These are phyloP conservation scores for Ceratocystis alfenasii DNA, from an alignment of 2,329 filamentous ascomycete species.

Conservation along the genomic window DNA sequence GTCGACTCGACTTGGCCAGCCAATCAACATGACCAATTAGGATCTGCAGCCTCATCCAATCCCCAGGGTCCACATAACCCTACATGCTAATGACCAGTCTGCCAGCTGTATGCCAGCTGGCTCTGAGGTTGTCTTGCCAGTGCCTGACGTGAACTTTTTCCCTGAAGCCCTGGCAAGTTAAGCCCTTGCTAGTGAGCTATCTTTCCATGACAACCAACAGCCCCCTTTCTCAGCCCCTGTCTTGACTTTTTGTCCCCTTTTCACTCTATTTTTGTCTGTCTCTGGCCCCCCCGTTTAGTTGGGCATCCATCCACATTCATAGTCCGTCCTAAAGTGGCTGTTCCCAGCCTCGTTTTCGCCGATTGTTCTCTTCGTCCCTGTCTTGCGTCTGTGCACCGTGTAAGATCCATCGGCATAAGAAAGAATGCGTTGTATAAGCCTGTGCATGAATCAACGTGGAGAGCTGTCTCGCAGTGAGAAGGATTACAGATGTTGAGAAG, in stretches of 20 bases:
- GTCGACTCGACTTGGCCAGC: not conserved
- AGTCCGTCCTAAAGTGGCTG: not conserved
- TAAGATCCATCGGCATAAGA: not conserved
- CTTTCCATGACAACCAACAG: slow-evolving; percentile 14
- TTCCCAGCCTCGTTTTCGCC: slow-evolving; percentile 12
- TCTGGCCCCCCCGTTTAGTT: not conserved
- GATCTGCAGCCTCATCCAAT: not conserved
- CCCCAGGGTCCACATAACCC: not conserved
- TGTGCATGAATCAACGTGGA: not conserved
- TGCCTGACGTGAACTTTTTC: not conserved
- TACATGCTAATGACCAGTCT: not conserved
- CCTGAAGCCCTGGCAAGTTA: not conserved
- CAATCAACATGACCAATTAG: slow-evolving; percentile 7
- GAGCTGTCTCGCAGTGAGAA: not conserved
- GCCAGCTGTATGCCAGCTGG: not conserved
- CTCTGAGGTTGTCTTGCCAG: not conserved
- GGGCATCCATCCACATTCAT: not conserved
- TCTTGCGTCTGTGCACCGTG: slow-evolving; percentile 5
- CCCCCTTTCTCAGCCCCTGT: not conserved
- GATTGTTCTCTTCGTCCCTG: slow-evolving; percentile 13
- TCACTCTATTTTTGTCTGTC: not conserved
- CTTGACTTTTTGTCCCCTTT: not conserved
- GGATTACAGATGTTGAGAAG: not conserved
- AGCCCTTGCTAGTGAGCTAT: not conserved
- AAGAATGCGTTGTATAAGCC: slow-evolving; percentile 5